A percentile compares a stretch with the other conserved stretches of the same genome.
phyloP scores from a whole-genome alignment of 1,284 basidiomycete species.

The Trametes pubescens region DNA sequence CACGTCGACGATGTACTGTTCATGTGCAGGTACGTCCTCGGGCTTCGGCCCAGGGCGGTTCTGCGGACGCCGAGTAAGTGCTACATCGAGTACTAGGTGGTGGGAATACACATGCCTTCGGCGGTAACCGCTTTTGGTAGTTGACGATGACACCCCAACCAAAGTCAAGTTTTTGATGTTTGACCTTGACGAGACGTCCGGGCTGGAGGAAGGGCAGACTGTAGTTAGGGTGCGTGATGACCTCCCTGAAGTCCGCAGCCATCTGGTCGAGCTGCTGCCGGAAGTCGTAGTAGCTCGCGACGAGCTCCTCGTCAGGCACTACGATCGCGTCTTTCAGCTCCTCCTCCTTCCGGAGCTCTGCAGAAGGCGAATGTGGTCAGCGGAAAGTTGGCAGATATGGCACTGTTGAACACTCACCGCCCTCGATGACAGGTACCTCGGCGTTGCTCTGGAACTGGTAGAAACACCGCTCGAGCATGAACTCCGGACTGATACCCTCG shows the following conservation, averaged over 20 bases:
- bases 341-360: slow-evolving; percentile 84
- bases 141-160: slow-evolving; percentile 97
- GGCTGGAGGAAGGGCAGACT: slow-evolving; percentile 93
- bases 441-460: slow-evolving; percentile 97
- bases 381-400: slow-evolving; percentile 2
- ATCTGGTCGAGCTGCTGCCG: slow-evolving; percentile 93
- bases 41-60: slow-evolving; percentile 62
- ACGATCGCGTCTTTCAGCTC: slow-evolving; percentile 69
- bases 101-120: slow-evolving; percentile 60
- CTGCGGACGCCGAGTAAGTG: slow-evolving; percentile 41
- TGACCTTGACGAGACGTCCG: slow-evolving; percentile 91
- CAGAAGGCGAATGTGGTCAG: neutral
- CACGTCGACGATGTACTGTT: slow-evolving; percentile 95
- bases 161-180: slow-evolving; percentile 89
- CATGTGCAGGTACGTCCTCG: slow-evolving; percentile 82
- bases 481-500: slow-evolving; percentile 98
- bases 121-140: slow-evolving; percentile 84
- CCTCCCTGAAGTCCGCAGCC: slow-evolving; percentile 86
- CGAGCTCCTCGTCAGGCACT: slow-evolving; percentile 85
- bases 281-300: slow-evolving; percentile 92
- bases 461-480: slow-evolving; percentile 98
- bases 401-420: slow-evolving; percentile 60
- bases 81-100: neutral
- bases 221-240: slow-evolving; percentile 96
- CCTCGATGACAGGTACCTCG: slow-evolving; percentile 88